Conservation (phyloP, 148 eudicot species). For the Vaccinium darrowii region DNA sequence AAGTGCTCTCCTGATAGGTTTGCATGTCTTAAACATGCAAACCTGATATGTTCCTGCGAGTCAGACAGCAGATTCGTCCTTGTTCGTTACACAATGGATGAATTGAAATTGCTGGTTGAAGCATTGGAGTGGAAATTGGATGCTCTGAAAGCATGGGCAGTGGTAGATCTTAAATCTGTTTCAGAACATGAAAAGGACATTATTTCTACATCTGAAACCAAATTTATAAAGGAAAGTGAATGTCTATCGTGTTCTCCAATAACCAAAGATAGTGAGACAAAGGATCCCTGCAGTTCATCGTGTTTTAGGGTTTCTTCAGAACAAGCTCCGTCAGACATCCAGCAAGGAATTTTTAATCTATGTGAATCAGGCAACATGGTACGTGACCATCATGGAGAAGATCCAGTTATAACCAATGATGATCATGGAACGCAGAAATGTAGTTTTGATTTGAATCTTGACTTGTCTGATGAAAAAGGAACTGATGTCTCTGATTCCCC, state of each 20-base stretch:
- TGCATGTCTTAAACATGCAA: conserved; percentile 58
- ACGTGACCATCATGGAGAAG: conserved; percentile 12
- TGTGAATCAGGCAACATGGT: background rate
- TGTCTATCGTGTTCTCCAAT: conserved; percentile 8
- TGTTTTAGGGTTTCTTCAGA: background rate
- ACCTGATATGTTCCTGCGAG: conserved; percentile 39
- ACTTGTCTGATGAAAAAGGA: conserved; percentile 20
- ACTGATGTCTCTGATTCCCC: conserved; percentile 23
- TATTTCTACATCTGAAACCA: background rate
- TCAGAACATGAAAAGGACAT: background rate
- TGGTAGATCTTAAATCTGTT: conserved; percentile 17
- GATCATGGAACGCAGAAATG: background rate
- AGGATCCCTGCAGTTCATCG: background rate
- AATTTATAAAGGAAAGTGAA: conserved; percentile 9
- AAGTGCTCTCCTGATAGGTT: conserved; percentile 50
- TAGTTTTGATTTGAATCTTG: conserved; percentile 27
- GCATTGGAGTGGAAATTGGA: conserved; percentile 45
- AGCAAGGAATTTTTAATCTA: conserved; percentile 1
- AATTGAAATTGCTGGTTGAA: conserved; percentile 40
- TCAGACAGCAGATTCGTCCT: conserved; percentile 29
- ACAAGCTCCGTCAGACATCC: background rate
- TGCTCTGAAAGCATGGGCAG: conserved; percentile 35
- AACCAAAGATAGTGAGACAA: conserved; percentile 4
- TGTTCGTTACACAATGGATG: conserved; percentile 46
- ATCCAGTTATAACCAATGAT: conserved; percentile 1